Percentiles rank a stretch among this genome's conserved stretches.
phyloP scores from a whole-genome alignment of 169 alveolate species.

The Eimeria sp. region DNA sequence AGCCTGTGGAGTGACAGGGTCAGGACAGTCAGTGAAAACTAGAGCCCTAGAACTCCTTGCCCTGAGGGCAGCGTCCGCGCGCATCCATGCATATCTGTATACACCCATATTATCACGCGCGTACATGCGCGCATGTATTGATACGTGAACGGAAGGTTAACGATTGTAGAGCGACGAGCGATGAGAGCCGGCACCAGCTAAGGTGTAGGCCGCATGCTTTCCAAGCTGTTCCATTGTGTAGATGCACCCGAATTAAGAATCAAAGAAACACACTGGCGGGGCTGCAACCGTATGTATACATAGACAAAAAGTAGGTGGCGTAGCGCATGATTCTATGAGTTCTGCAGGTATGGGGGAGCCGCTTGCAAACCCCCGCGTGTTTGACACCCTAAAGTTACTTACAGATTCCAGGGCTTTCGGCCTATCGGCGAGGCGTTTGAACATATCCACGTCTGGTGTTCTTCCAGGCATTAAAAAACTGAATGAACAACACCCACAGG shows the following conservation, averaged over 20 bases:
- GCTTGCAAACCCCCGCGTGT: conserved; percentile 93
- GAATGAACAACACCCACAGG: conserved; percentile 89
- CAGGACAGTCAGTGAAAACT: neutral
- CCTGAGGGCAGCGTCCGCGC: neutral
- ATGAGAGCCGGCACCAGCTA: neutral
- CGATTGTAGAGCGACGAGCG: neutral
- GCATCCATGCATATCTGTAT: neutral
- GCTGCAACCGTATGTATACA: no score
- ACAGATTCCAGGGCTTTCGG: conserved; percentile 87
- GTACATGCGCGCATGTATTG: neutral
- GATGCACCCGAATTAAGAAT: no score
- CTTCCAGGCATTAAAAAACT: conserved; percentile 93
- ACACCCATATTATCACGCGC: neutral
- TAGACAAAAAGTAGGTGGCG: no score
- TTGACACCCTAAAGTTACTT: conserved; percentile 90
- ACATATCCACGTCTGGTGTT: conserved; percentile 92
- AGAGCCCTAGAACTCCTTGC: neutral
- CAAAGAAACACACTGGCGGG: no score
- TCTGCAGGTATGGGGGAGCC: conserved; percentile 94
- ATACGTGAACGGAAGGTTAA: neutral
- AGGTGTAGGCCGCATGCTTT: neutral
- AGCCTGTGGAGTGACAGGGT: neutral
- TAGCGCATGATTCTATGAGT: neutral
- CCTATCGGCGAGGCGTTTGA: conserved; percentile 90
- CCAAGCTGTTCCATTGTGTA: neutral